Base-by-base conservation (phyloP, 176 grass and related monocot species). In the Cocos nucifera region DNA sequence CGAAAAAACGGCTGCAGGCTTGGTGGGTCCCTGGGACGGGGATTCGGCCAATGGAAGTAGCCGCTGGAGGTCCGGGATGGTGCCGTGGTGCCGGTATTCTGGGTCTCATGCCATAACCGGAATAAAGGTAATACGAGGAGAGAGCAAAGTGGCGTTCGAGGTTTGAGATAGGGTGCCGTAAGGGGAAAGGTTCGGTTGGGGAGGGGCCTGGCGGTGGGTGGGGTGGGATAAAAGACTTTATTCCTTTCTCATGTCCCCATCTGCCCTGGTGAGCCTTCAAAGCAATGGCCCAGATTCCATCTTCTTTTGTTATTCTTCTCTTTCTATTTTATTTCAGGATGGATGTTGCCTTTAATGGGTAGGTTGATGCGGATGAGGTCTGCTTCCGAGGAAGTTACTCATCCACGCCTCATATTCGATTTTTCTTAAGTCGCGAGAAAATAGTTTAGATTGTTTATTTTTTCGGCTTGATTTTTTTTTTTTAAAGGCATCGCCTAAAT, bases 101-200 rank as follows among this genome's bases (percentile, higher is more conserved):
- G 48, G 48, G 16, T 58, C 28, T 21, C 19, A 56, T 80, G 62
- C 56, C 78, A 74, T 63, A 80, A 80, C 63, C 51, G 71, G 78
- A 64, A 75, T 56, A 66, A 73, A 27, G 15, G 22, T 4, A 3
- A 69, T 63, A 53, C 56, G 70, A 74, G 62, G 68, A 69, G 19
- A 73, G 53, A 62, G 49, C 39, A 50, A 66, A 62, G 16, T 17
- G 19, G 10, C 0, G 64, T 81, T 64, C 62, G 64, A 74, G 65
- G 65, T 64, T 23, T 61, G 50, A 51, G 14, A 25, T 25, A 27
- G 51, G 64, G 57, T 75, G 62, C 69, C 63, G 50, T 28, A 69
- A 56, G 21, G 29, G 62, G 77, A 71, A 71, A 66, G 30, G 51
- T 21, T 53, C 50, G 17, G 7, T 23, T 18, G 15, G 2, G 5